Evolutionary conservation across 164 flowering plant genomes (phyloP), one percentile per base, ranked within the genome.

Genomic region (Tinospora cordifolia): DNA sequence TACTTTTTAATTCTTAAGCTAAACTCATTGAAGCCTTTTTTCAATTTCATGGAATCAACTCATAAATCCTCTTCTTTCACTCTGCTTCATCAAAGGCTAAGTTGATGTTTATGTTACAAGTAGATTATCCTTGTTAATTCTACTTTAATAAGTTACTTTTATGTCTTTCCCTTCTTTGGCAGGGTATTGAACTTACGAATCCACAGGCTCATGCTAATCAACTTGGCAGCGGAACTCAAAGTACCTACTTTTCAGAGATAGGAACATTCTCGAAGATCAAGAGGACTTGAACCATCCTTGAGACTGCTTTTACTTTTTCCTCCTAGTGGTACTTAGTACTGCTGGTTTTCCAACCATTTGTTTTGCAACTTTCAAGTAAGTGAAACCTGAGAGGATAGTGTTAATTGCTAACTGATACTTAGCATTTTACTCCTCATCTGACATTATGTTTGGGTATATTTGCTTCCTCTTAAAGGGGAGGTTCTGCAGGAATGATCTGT

Each of bases 191-290:
- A 77, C 94, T 94, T 26, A 41, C 88, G 62, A 92, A 95, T 79
- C 99, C 99, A 22, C 98, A 89, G 74, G 97, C 98, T 62, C 83
- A 79, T 83, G 88, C 81, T 7, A 83, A 86, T 76, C 93, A 88
- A 73, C 91, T 94, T 13, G 99, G 97, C 10, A 83, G 91, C 73
- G 98, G 99, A 62, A 90, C 93, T 57, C 97, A 92, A 65, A 94
- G 99, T 74, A 95, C 99, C 24, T 95, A 95, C 73, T 95, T 95
- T 78, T 95, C 98, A 0, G 99, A 95, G 74, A 86, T 83, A 11
- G 99, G 99, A 59, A 92, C 93, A 25, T 95, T 92, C 76, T 92
- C 98, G 13, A 91, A 92, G 84, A 89, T 92, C 81, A 92, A 83
- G 87, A 86, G 84, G 76, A 79, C 80, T 21, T 88, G 83, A 88